Base-by-base conservation (phyloP, 2,329 filamentous ascomycete genomes). In the Akanthomyces uredinophilus region DNA sequence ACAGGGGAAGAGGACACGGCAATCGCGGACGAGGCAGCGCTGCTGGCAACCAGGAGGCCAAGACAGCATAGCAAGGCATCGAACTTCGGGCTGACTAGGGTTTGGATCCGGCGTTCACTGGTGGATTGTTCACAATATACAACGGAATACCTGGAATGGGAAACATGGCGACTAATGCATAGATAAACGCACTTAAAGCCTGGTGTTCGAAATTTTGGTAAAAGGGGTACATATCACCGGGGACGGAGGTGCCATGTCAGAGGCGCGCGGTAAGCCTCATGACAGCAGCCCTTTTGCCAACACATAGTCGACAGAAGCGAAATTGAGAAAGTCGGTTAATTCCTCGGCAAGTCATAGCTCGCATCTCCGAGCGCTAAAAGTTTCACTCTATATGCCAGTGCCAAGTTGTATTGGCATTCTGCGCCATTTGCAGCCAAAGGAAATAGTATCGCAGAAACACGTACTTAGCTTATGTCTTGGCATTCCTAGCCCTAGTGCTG, bases 1-100 rank as follows among this genome's bases (percentile, higher is more conserved):
- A 75, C 44, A 71, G 78, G 58, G 77, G 74, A 29, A 71, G 75
- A 27, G 74, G 76, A 20, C 71, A 70, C 16, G 64, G 65, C 44
- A 68, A 71, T 18, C 70, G 75, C 43, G 72, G 75, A 49, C 73
- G 77, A 52, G 74, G 72, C 16, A 71, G 73, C 54, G 52, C 55
- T 60, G 35, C 58, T 35, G 52, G 59, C 11, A 60, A 53, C 52
- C 58, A 50, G 60, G 63, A 47, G 51, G 58, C 20, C 50, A 57
- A 53, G 47, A 29, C 50, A 29, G 49, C 39, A 22, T 51, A 52
- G 41, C 39, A 4, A 3, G 41, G 18, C 13, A 5, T 32, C 8
- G 27, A 47, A 24, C 18, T 2, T 24, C 8, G 46, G 14, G 14
- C 39, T 11, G 29, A 47, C 6, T 46, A 10, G 20, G 22, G 16